Evolutionary conservation across 2,329 filamentous ascomycete genomes (phyloP), one percentile per base, ranked within the genome.

Genomic region (Ramularia endophylla): DNA sequence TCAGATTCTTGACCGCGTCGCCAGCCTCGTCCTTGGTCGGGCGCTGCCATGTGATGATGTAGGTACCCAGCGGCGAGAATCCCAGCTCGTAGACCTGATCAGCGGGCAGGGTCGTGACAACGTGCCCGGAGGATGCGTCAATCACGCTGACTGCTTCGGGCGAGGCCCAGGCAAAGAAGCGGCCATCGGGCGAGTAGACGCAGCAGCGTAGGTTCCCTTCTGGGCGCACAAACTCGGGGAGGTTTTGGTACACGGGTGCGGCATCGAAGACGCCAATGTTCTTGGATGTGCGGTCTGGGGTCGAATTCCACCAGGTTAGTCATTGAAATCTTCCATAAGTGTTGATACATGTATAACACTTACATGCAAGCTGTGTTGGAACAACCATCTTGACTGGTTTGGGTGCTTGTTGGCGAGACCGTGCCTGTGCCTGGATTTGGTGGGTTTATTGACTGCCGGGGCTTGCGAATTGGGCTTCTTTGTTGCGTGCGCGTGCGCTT

Each of bases 31-130:
- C 90, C 72, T 97, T 97, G 53, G 78, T 76, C 7, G 88, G 85
- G 27, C 92, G 82, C 72, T 98, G 90, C 88, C 89, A 97, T 40
- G 92, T 97, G 63, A 94, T 95, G 62, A 97, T 73, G 67, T 86
- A 98, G 43, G 86, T 92, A 47, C 92, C 92, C 41, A 81, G 75
- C 4, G 90, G 92, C 18, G 92, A 98, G 70, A 98, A 98, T 52
- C 83, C 87, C 46, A 98, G 73, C 65, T 98, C 92, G 70, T 87
- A 95, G 52, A 97, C 88, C 61, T 94, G 90, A 45, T 83, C 71
- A 31, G 88, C 79, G 44, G 83, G 77, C 36, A 98, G 77, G 27
- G 76, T 81, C 49, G 87, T 80, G 60, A 94, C 72, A 53, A 84
- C 69, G 55, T 82, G 72, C 57, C 89, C 90, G 52, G 73, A 75